phyloP scores from a whole-genome alignment of 805 yeast species.

The Phaffomyces thermotolerans region DNA sequence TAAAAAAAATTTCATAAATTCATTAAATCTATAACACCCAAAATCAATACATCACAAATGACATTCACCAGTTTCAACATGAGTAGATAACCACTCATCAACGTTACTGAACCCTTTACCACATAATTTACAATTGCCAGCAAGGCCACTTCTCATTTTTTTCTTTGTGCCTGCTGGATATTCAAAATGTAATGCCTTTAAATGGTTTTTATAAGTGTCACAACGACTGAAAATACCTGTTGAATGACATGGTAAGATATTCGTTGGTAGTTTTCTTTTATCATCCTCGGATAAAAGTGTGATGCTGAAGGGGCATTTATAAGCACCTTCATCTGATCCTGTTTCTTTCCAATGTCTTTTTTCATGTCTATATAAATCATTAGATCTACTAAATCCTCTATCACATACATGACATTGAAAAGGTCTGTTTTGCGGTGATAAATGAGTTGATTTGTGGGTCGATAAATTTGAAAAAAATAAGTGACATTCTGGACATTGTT shows the following conservation, averaged over 20 bases:
- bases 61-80: constrained; percentile 44
- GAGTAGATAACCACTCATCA: constrained; percentile 72
- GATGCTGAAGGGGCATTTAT: constrained; percentile 68
- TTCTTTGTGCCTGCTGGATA: constrained; percentile 85
- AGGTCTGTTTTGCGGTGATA: constrained; percentile 65
- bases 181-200: constrained; percentile 82
- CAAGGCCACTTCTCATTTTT: constrained; percentile 57
- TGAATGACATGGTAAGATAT: constrained; percentile 49
- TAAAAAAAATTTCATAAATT: background rate
- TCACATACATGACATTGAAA: constrained; percentile 71
- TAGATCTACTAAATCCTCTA: constrained; percentile 83
- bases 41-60: background rate
- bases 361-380: constrained; percentile 78
- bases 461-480: constrained; percentile 70
- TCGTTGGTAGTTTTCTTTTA: constrained; percentile 1
- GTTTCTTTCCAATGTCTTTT: constrained; percentile 80
- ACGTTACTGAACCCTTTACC: constrained; percentile 57
- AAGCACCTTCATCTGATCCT: constrained; percentile 59
- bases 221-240: constrained; percentile 84
- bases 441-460: constrained; percentile 75
- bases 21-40: too few species aligned
- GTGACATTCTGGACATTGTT: constrained; percentile 66
- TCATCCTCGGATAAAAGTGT: constrained; percentile 7
- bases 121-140: constrained; percentile 77
- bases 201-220: constrained; percentile 87